phyloP scores from a whole-genome alignment of 305 asterid species.

The Plantago lanceolata region DNA sequence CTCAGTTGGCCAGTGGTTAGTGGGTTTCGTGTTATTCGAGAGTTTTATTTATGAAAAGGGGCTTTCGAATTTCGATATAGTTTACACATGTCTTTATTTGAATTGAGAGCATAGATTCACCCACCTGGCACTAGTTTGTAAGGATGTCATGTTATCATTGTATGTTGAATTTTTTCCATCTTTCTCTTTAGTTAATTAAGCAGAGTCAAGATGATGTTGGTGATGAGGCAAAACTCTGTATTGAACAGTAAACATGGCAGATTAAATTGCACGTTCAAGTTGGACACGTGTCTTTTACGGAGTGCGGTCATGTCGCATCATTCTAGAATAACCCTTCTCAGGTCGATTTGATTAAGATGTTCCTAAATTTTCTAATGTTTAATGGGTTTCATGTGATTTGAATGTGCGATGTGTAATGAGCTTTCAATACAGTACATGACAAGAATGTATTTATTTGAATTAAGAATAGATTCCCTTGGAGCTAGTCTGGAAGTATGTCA shows the following conservation, averaged over 20 bases:
- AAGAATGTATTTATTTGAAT: too few relatives aligned
- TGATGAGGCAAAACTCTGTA: conserved; percentile 48
- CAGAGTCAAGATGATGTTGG: conserved; percentile 88
- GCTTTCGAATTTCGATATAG: background rate
- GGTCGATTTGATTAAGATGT: too few relatives aligned
- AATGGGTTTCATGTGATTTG: too few relatives aligned
- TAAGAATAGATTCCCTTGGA: too few relatives aligned
- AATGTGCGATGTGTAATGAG: too few relatives aligned
- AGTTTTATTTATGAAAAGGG: background rate
- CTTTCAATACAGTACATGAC: too few relatives aligned
- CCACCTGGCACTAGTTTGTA: conserved; percentile 13
- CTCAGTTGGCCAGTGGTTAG: background rate
- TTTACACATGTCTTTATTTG: background rate
- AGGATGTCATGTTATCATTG: conserved; percentile 11
- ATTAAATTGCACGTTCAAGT: too few relatives aligned
- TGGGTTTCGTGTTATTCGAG: background rate
- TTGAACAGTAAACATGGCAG: too few relatives aligned
- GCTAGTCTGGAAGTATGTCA: conserved; percentile 6
- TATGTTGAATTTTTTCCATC: conserved; percentile 19
- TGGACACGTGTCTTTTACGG: too few relatives aligned
- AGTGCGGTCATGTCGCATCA: too few relatives aligned
- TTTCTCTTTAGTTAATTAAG: conserved; percentile 58
- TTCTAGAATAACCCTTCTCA: too few relatives aligned
- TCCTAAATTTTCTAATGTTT: too few relatives aligned
- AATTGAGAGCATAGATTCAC: background rate